Evolutionary conservation across 1,139 yeast species (phyloP).

Genomic region (Candida anutae): DNA sequence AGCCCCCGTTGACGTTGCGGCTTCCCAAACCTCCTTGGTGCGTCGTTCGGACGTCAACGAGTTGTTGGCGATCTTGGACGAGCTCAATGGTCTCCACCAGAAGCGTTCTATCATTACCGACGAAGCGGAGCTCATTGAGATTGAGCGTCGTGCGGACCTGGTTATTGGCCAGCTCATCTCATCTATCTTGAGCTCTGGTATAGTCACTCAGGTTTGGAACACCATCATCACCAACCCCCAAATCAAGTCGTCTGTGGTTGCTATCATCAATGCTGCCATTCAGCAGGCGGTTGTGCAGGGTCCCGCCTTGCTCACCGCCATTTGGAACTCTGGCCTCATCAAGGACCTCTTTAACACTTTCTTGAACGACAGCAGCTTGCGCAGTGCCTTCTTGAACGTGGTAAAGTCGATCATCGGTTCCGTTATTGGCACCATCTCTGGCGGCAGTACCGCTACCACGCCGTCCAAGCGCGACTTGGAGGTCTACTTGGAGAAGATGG

Average conservation of each 20-base stretch:
- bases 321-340: slow-evolving; percentile 39
- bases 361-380: slow-evolving; percentile 27
- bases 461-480: no score
- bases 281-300: slow-evolving; percentile 33
- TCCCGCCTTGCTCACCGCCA: slow-evolving; percentile 35
- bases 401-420: slow-evolving; percentile 28
- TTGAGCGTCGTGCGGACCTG: slow-evolving; percentile 31
- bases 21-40: slow-evolving; percentile 18
- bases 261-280: slow-evolving; percentile 26
- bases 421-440: slow-evolving; percentile 18
- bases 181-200: slow-evolving; percentile 34
- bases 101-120: slow-evolving; percentile 27
- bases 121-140: slow-evolving; percentile 19
- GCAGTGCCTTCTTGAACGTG: slow-evolving; percentile 26
- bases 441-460: slow-evolving; percentile 10
- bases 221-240: slow-evolving; percentile 26
- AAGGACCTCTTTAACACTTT: slow-evolving; percentile 26
- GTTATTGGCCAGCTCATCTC: slow-evolving; percentile 29
- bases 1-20: slow-evolving; percentile 25
- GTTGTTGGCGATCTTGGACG: slow-evolving; percentile 26
- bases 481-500: no score
- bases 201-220: slow-evolving; percentile 29
- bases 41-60: slow-evolving; percentile 32
- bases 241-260: slow-evolving; percentile 18
- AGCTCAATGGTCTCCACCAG: slow-evolving; percentile 22